Base-by-base conservation (phyloP, 352 stramenopile genomes). In the Phytophthora cryptogea region DNA sequence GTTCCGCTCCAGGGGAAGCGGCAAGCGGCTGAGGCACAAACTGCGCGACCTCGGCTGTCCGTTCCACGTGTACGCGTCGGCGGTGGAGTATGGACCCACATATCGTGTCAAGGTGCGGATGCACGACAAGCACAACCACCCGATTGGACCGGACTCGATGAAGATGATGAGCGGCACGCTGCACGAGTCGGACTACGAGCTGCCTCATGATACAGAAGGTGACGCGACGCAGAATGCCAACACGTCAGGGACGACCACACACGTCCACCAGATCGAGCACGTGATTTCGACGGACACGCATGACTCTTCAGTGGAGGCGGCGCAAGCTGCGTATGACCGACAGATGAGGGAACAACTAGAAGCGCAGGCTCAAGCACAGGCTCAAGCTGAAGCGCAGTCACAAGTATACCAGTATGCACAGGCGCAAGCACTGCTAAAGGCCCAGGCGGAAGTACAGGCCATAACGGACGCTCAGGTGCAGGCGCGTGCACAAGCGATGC, bases 1-100 rank as follows among this genome's bases (percentile, higher is more conserved):
- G 68, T 92, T 92, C 51, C 83, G 83, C 10, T 77, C 80, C 30
- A 77, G 83, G 27, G 78, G 83, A 28, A 89, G 73, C 14, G 83
- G 83, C 39, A 89, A 89, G 51, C 75, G 83, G 0, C 48, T 83
- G 57, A 77, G 83, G 0, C 80, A 90, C 59, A 90, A 89, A 41
- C 54, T 82, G 35, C 73, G 83, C 14, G 77, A 92, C 61, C 86
- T 90, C 47, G 79, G 79, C 37, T 92, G 83, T 37, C 83, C 80
- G 3, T 92, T 92, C 64, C 83, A 92, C 63, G 66, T 92, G 11
- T 92, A 92, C 66, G 83, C 83, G 8, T 86, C 79, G 0, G 83
- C 79, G 0, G 69, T 90, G 17, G 80, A 92, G 61, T 82, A 75
- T 32, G 80, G 71, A 8, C 57, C 60, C 8, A 78, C 77, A 16